Evolutionary conservation across 768 basidiomycete genomes (phyloP), one percentile per base, ranked within the genome.

Genomic region (Gloeostereum incarnatum): DNA sequence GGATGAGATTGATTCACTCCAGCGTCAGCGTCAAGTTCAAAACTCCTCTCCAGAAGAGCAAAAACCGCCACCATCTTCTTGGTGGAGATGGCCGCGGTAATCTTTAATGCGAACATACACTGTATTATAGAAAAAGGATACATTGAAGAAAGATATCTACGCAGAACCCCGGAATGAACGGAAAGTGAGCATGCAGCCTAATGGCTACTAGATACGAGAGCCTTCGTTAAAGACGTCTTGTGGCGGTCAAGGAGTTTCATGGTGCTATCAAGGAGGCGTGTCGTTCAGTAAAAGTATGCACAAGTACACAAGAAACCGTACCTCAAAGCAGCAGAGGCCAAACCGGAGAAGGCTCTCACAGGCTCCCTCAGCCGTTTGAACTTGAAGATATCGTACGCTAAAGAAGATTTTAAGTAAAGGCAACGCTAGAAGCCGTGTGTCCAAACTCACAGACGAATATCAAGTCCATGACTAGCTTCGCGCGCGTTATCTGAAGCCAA

Each of bases 301-400:
- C 20, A 19, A 18, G 33, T 32, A 17, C 18, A 21, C n/a, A 30
- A 32, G 23, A n/a, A 35, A 35, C n/a, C 59, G 34, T 58, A 89
- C 87, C 87, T 86, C 41, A 91, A 61, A 38, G 82, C 60, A 11
- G 81, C 88, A 34, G 86, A 71, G 18, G 63, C 63, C 33, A 91
- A 62, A 17, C 88, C 88, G 23, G 75, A 61, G 44, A 81, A 55
- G 2, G 85, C 67, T 56, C 83, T 77, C 6, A 84, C 58, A 16
- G 71, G 58, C 36, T 75, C 68, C 47, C 66, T 72, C 30, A 67
- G 80, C 14, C 75, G 69, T 48, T 75, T 72, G 43, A 89, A 49
- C 42, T 66, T 64, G 65, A 89, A 88, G n/a, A 89, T 57, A 38
- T 87, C 80, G 52, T 83, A 91, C 5, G 83, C 87, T 90, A 49